phyloP scores from a whole-genome alignment of 495 filamentous ascomycete genomes.

The Neurospora sp. region DNA sequence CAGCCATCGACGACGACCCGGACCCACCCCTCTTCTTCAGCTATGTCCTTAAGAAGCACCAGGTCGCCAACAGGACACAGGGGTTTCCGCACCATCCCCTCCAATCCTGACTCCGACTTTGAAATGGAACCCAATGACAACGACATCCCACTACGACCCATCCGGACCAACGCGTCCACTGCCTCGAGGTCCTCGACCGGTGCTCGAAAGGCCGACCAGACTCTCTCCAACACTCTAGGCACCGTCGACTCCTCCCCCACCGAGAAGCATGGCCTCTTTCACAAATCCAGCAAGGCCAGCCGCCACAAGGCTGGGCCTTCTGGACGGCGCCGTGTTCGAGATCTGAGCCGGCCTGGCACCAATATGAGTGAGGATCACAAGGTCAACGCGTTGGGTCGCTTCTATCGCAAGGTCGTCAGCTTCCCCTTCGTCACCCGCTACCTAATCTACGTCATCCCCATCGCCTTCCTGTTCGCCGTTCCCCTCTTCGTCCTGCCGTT shows the following conservation, averaged over 20 bases:
- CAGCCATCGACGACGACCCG: not conserved
- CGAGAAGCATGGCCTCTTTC: constrained; percentile 40
- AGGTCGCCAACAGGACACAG: constrained; percentile 9
- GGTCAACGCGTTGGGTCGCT: constrained; percentile 70
- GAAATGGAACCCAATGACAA: constrained; percentile 29
- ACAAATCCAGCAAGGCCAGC: constrained; percentile 13
- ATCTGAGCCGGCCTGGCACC: constrained; percentile 43
- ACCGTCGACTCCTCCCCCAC: constrained; percentile 10
- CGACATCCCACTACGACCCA: constrained; percentile 35
- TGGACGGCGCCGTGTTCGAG: constrained; percentile 47
- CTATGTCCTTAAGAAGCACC: constrained; percentile 22
- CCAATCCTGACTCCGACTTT: not conserved
- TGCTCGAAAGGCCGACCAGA: constrained; percentile 35
- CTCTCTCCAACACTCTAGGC: constrained; percentile 17
- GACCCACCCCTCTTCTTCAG: not conserved
- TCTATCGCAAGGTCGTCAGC: constrained; percentile 76
- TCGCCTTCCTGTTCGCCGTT: constrained; percentile 63
- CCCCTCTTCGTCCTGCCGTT: constrained; percentile 70
- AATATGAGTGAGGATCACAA: constrained; percentile 44
- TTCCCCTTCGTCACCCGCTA: constrained; percentile 84
- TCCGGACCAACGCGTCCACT: constrained; percentile 40
- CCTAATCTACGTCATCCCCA: constrained; percentile 74
- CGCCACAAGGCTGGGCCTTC: constrained; percentile 15
- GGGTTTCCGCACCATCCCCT: not conserved
- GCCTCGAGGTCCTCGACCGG: constrained; percentile 29